Percentiles rank a stretch among this genome's conserved stretches.
phyloP scores from a whole-genome alignment of 2,329 filamentous ascomycete species.

The Boeremia exigua region DNA sequence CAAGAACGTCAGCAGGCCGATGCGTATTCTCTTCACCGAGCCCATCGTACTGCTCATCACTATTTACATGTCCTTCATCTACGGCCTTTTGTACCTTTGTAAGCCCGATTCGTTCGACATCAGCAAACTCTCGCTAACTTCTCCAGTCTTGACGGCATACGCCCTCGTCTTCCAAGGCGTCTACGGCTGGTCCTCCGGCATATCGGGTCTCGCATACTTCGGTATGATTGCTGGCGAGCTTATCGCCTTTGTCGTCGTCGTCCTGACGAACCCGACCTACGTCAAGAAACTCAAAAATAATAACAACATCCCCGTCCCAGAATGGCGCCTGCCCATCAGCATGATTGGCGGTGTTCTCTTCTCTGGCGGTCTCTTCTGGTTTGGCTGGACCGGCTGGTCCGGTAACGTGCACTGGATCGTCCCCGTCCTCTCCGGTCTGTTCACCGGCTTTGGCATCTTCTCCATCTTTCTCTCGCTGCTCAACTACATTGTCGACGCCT shows the following conservation, averaged over 20 bases:
- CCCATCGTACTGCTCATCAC: conserved; percentile 57
- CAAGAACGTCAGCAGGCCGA: conserved; percentile 60
- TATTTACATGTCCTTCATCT: conserved; percentile 54
- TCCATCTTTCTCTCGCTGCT: conserved; percentile 64
- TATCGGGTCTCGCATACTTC: conserved; percentile 81
- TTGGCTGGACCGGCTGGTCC: conserved; percentile 52
- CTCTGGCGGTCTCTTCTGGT: conserved; percentile 27
- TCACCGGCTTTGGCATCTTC: conserved; percentile 64
- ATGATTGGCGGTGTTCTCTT: conserved; percentile 60
- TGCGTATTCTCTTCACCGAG: conserved; percentile 58
- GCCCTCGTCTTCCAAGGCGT: conserved; percentile 77
- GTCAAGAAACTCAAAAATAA: conserved; percentile 54
- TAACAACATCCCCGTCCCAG: conserved; percentile 60
- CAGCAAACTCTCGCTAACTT: background rate
- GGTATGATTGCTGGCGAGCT: conserved; percentile 80
- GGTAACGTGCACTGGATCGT: conserved; percentile 51
- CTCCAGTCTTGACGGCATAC: conserved; percentile 78
- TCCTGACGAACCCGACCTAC: conserved; percentile 70
- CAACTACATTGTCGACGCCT: conserved; percentile 66
- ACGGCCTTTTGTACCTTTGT: conserved; percentile 24
- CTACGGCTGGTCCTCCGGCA: conserved; percentile 72
- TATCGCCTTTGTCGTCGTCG: conserved; percentile 68
- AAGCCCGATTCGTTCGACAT: background rate
- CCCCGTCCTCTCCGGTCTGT: conserved; percentile 54
- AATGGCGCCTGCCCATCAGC: conserved; percentile 63